A percentile compares a stretch with the other conserved stretches of the same genome.
Conservation (phyloP, 1,284 basidiomycete species). For the Chondrostereum purpureum region DNA sequence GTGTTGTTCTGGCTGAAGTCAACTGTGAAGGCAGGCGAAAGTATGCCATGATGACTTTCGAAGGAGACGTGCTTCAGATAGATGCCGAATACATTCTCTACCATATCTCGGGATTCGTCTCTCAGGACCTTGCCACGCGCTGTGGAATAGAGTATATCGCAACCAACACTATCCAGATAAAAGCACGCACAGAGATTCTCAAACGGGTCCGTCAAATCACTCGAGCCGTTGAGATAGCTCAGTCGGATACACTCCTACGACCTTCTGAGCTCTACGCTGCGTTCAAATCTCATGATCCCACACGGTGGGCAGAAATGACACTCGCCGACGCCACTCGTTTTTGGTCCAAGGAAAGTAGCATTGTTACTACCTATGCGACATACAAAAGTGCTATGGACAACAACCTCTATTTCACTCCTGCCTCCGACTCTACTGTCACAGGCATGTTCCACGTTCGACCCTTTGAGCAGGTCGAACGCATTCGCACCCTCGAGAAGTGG, state of each 20-base stretch:
- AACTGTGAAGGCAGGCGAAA: constrained; percentile 26
- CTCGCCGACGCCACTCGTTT: constrained; percentile 42
- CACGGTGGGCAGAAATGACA: constrained; percentile 47
- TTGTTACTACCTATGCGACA: constrained; percentile 51
- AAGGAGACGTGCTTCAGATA: constrained; percentile 48
- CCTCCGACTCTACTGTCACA: constrained; percentile 47
- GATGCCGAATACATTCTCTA: constrained; percentile 48
- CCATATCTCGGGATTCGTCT: constrained; percentile 46
- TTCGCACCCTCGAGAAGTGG: constrained; percentile 53
- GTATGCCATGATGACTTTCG: constrained; percentile 35
- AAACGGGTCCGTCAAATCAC: constrained; percentile 47
- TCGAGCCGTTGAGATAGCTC: constrained; percentile 33
- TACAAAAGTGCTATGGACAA: constrained; percentile 72
- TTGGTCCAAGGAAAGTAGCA: constrained; percentile 21
- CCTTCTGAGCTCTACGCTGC: constrained; percentile 36
- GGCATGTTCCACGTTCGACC: constrained; percentile 72
- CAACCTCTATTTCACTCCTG: constrained; percentile 58
- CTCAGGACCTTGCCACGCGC: constrained; percentile 36
- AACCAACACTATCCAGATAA: constrained; percentile 29
- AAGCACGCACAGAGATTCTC: constrained; percentile 55
- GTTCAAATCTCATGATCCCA: constrained; percentile 38
- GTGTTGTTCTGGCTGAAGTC: constrained; percentile 40
- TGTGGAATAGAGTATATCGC: constrained; percentile 34
- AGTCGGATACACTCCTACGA: constrained; percentile 25
- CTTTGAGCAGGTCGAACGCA: constrained; percentile 46